phyloP scores from a whole-genome alignment of 2,329 filamentous ascomycete species.

The Paraphaeosphaeria minitans region DNA sequence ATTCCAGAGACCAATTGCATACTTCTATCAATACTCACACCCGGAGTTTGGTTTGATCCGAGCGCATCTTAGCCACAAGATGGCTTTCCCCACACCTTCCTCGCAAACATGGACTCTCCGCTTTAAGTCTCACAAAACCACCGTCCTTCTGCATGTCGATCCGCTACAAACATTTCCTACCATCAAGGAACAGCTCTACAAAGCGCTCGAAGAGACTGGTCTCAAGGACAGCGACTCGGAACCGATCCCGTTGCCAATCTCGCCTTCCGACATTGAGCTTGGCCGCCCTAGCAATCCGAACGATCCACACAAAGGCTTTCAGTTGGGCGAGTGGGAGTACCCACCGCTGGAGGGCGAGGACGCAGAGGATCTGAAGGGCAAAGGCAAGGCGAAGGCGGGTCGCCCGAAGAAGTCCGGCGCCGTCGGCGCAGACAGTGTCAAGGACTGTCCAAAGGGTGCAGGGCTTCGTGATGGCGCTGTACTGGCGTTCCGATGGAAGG shows the following conservation, averaged over 20 bases:
- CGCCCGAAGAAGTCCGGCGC: slow-evolving; percentile 15
- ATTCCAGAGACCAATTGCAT: background rate
- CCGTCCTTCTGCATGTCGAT: slow-evolving; percentile 54
- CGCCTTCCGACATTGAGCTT: slow-evolving; percentile 48
- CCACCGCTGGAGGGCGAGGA: slow-evolving; percentile 31
- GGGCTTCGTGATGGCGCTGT: slow-evolving; percentile 43
- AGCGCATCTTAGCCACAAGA: slow-evolving; percentile 11
- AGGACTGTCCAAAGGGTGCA: slow-evolving; percentile 43
- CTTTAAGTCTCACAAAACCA: slow-evolving; percentile 54
- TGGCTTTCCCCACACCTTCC: slow-evolving; percentile 26
- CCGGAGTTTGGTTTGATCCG: background rate
- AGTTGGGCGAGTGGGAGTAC: slow-evolving; percentile 42
- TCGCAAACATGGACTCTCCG: slow-evolving; percentile 50
- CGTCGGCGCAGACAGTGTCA: slow-evolving; percentile 16
- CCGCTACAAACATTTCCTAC: slow-evolving; percentile 48
- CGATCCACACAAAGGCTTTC: slow-evolving; percentile 49
- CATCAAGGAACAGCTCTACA: slow-evolving; percentile 50
- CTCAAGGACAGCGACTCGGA: slow-evolving; percentile 39
- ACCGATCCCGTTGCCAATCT: slow-evolving; percentile 45
- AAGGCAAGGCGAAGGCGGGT: slow-evolving; percentile 48
- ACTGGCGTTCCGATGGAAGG: slow-evolving; percentile 44
- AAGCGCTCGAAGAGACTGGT: slow-evolving; percentile 48
- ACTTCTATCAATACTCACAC: too few species aligned
- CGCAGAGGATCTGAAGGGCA: slow-evolving; percentile 38
- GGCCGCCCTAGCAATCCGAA: slow-evolving; percentile 49